Evolutionary conservation across 2,329 filamentous ascomycete genomes (phyloP), one percentile per base, ranked within the genome.

Genomic region (Xylaria polymorpha): DNA sequence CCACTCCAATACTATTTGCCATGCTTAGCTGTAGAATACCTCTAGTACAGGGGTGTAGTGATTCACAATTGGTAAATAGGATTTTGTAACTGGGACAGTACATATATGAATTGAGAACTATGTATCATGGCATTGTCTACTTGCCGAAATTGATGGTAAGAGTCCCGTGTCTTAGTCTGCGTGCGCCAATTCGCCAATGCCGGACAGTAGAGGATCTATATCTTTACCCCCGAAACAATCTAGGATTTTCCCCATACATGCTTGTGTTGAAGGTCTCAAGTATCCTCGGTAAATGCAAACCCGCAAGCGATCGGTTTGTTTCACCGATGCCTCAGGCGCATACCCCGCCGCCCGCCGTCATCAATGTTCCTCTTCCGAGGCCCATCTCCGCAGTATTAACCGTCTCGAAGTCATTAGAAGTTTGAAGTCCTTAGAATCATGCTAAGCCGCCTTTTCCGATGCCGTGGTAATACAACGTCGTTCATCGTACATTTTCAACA

Each of bases 401-500:
- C 50, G 29, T 61, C 60, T 20, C 29, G 10, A 62, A 41, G 41
- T 53, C 53, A 50, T 66, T 55, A 37, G 32, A 55, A 44, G 39
- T 41, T 50, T 56, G 41, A 55, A 51, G 25, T 61, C 44, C 20
- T 44, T 55, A 32, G 35, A 58, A 61, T 67, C 61, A 39, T 67
- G 43, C 56, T 29, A 64, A 62, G 10, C 44, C 55, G 66, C 63
- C 50, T 51, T 51, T 55, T 43, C 64, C 25, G 41, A 66, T 64
- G 60, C 50, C 69, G 25, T 71, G 69, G 55, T 71, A 48, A 61
- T 71, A 71, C 66, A 71, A 64, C 61, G 70, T 65, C 50, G 51
- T 67, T 67, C 66, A 67, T 71, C 69, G 61, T 70, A 70, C 69
- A 71, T 61, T 44, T 59, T 58, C 25, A 70, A 58, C 32, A 66